phyloP scores from a whole-genome alignment of 2,329 filamentous ascomycete species.

The Chrysoporthe austroafricana region DNA sequence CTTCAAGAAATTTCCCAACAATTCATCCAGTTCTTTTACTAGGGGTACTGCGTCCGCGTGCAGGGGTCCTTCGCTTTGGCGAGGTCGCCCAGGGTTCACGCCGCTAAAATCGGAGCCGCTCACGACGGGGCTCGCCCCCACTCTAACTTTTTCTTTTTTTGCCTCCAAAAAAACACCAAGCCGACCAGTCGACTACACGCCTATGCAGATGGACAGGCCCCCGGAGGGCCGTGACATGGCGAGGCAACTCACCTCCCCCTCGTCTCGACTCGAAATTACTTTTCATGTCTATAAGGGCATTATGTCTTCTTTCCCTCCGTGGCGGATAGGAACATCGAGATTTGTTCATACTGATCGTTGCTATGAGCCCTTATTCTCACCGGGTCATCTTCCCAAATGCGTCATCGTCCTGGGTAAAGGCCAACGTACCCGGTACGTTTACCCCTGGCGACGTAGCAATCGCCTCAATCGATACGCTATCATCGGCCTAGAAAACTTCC shows the following conservation, averaged over 20 bases:
- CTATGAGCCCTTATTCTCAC: slow-evolving; percentile 19
- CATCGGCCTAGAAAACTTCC: slow-evolving; percentile 19
- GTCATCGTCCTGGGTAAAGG: slow-evolving; percentile 17
- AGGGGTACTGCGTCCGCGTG: not conserved
- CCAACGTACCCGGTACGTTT: slow-evolving; percentile 8
- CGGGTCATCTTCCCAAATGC: slow-evolving; percentile 15
- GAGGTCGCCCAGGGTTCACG: slow-evolving; percentile 11
- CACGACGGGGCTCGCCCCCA: slow-evolving; percentile 17
- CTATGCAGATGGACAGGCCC: not conserved
- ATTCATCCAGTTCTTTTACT: slow-evolving; percentile 26
- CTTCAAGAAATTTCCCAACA: slow-evolving; percentile 21
- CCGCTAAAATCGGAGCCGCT: slow-evolving; percentile 11
- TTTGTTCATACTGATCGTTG: not conserved
- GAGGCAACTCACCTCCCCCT: no score
- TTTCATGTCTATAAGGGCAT: not conserved
- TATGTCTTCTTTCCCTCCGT: not conserved
- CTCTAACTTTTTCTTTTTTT: not conserved
- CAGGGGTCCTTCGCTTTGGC: slow-evolving; percentile 20
- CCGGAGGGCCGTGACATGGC: no score
- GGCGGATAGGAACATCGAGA: not conserved
- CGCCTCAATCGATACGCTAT: slow-evolving; percentile 11
- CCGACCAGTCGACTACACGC: not conserved
- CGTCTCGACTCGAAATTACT: not conserved
- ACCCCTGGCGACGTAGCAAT: slow-evolving; percentile 17
- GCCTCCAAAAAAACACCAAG: no score